Evolutionary conservation across 345 rosid genomes (phyloP).

Genomic region (Arabis hirsuta): DNA sequence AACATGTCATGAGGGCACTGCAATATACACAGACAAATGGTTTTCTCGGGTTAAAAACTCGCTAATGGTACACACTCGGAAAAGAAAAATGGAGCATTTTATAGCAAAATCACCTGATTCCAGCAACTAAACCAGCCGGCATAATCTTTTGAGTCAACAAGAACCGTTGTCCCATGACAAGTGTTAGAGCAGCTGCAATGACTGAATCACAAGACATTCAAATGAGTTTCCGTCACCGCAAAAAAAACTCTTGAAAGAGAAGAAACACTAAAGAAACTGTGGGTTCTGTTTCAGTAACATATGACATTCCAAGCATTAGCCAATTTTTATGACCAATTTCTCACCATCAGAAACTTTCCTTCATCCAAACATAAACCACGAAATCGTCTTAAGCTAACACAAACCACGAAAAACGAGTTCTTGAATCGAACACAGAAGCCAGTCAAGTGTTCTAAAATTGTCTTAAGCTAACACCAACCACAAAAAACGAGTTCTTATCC

Average conservation of each 20-base stretch:
- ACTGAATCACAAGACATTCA: slow-evolving; percentile 47
- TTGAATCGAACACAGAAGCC: too few species aligned
- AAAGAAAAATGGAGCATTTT: neutral
- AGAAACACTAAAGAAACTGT: neutral
- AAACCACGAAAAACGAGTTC: too few species aligned
- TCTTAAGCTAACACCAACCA: too few species aligned
- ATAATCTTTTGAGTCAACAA: slow-evolving; percentile 75
- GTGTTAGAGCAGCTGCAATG: slow-evolving; percentile 65
- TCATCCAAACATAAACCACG: neutral
- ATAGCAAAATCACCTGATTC: slow-evolving; percentile 55
- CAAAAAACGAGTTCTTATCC: too few species aligned
- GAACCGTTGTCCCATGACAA: slow-evolving; percentile 83
- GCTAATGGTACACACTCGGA: neutral
- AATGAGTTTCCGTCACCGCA: neutral
- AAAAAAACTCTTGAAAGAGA: neutral
- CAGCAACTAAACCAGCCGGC: slow-evolving; percentile 89
- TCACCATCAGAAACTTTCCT: neutral
- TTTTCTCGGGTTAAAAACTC: neutral
- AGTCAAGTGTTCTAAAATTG: too few species aligned
- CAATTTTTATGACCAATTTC: too few species aligned
- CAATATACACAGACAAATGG: slow-evolving; percentile 38
- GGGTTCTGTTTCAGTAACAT: neutral
- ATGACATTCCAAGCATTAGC: neutral
- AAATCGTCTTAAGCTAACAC: neutral
- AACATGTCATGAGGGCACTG: slow-evolving; percentile 86